Conservation (phyloP, 2,329 filamentous ascomycete genomes). For the Zasmidium cellare region DNA sequence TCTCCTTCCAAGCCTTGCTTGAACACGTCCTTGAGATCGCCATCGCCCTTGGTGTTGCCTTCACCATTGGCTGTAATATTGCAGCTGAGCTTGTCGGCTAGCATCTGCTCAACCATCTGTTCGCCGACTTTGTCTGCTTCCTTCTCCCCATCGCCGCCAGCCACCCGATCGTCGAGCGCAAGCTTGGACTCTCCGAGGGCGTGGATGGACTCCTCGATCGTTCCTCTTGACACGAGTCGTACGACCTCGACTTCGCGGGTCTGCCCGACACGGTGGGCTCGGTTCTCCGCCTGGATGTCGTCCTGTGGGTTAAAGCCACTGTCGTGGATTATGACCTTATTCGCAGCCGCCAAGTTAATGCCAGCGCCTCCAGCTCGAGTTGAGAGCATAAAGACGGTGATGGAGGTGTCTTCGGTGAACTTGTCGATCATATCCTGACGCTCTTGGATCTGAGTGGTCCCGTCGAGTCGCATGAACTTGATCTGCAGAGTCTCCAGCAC, state of each 20-base stretch:
- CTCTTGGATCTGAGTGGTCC: slow-evolving; percentile 75
- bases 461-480: slow-evolving; percentile 81
- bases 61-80: slow-evolving; percentile 16
- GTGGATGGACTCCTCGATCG: slow-evolving; percentile 92
- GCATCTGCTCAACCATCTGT: slow-evolving; percentile 42
- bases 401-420: slow-evolving; percentile 73
- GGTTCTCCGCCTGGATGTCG: slow-evolving; percentile 96
- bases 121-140: slow-evolving; percentile 46
- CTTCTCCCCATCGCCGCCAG: slow-evolving; percentile 57
- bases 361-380: slow-evolving; percentile 95
- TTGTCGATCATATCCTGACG: slow-evolving; percentile 86
- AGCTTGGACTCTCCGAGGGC: slow-evolving; percentile 90
- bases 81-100: slow-evolving; percentile 41
- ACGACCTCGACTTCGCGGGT: slow-evolving; percentile 87
- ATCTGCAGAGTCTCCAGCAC: slow-evolving; percentile 74
- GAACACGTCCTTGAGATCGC: slow-evolving; percentile 44
- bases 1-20: slow-evolving; percentile 42
- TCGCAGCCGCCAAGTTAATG: slow-evolving; percentile 92
- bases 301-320: slow-evolving; percentile 97
- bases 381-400: slow-evolving; percentile 88
- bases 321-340: slow-evolving; percentile 98
- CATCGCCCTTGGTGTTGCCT: slow-evolving; percentile 8
- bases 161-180: slow-evolving; percentile 75
- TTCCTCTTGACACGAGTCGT: slow-evolving; percentile 74
- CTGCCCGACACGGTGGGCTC: slow-evolving; percentile 92